Evolutionary conservation across 2,329 filamentous ascomycete genomes (phyloP).

Genomic region (Bretziella fagacearum): DNA sequence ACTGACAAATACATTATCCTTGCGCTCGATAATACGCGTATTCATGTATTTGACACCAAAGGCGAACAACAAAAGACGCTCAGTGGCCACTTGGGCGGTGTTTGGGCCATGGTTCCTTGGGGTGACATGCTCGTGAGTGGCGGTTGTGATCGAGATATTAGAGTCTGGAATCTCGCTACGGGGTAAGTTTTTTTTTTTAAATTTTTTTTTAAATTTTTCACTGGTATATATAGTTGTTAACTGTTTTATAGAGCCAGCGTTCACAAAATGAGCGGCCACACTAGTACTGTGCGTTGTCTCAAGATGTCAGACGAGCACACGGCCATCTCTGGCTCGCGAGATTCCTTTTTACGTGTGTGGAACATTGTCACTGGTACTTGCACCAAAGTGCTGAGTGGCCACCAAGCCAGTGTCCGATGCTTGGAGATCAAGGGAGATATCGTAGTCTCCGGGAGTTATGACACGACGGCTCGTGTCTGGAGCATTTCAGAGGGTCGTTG

Average conservation of each 20-base stretch:
- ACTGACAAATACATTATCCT: slow-evolving; percentile 96
- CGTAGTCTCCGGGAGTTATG: slow-evolving; percentile 95
- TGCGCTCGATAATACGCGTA: slow-evolving; percentile 93
- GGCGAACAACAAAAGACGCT: slow-evolving; percentile 77
- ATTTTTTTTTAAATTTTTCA: slow-evolving; percentile 1
- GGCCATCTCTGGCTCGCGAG: slow-evolving; percentile 87
- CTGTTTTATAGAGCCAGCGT: slow-evolving; percentile 30
- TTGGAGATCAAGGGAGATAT: slow-evolving; percentile 92
- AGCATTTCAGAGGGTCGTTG: slow-evolving; percentile 92
- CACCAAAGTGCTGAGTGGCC: slow-evolving; percentile 79
- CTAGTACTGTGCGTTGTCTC: slow-evolving; percentile 86
- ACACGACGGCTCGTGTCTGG: slow-evolving; percentile 94
- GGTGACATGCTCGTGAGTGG: slow-evolving; percentile 88
- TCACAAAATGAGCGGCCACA: slow-evolving; percentile 78
- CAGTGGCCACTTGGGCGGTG: slow-evolving; percentile 94
- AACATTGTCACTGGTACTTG: slow-evolving; percentile 78
- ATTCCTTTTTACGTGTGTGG: slow-evolving; percentile 91
- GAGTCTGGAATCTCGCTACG: slow-evolving; percentile 90
- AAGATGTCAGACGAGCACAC: slow-evolving; percentile 95
- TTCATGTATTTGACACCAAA: slow-evolving; percentile 90
- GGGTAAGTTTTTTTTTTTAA: slow-evolving; percentile 41
- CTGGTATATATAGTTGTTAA: not conserved
- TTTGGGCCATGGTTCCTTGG: slow-evolving; percentile 99
- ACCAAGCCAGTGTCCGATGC: slow-evolving; percentile 89
- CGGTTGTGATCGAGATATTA: slow-evolving; percentile 88